Evolutionary conservation across 495 filamentous ascomycete species (phyloP), one percentile per base, ranked within the genome.

Genomic region (Penicillium fimorum): DNA sequence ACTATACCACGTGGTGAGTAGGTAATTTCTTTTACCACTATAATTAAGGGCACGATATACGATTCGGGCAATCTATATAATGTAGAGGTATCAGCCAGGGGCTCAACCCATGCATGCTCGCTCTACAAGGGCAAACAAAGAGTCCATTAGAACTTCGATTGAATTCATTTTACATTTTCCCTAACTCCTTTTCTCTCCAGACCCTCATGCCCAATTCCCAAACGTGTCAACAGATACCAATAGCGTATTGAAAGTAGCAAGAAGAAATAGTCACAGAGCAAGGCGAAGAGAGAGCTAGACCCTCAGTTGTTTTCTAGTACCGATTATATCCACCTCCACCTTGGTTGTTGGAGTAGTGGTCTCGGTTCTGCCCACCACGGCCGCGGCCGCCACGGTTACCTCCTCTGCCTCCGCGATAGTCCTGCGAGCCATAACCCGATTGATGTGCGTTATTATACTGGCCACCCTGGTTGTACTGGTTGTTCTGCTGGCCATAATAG

Each of bases 301-400:
- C 41, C 18, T 54, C 41, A 53, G n/a, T n/a, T 24, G 50, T 40
- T 42, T 41, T 56, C 42, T 64, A 78, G 53, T 78, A 78, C 7
- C 73, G 71, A 29, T 67, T 69, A 56, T 76, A 76, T 56, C 74
- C 70, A 56, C 71, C 71, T 51, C 62, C 64, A 27, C 64, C 54
- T 62, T 63, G 47, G 57, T 57, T 55, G 24, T 61, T 37, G n/a
- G 50, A 47, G 58, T 74, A 65, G 25, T 68, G 42, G 43, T 70
- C 64, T 27, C 69, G 66, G 37, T 67, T 56, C 27, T 65, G 61
- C 20, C 57, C 55, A 30, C 61, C 59, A 29, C 61, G 55, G 51
- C 64, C 60, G 43, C 67, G 62, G 45, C 72, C 72, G 17, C 70
- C 67, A 33, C 64, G 57, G 27, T 64, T 62, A 46, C 64, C 67